Evolutionary conservation across 2,329 filamentous ascomycete species (phyloP).

Genomic region (Verticillium nonalfalfae): DNA sequence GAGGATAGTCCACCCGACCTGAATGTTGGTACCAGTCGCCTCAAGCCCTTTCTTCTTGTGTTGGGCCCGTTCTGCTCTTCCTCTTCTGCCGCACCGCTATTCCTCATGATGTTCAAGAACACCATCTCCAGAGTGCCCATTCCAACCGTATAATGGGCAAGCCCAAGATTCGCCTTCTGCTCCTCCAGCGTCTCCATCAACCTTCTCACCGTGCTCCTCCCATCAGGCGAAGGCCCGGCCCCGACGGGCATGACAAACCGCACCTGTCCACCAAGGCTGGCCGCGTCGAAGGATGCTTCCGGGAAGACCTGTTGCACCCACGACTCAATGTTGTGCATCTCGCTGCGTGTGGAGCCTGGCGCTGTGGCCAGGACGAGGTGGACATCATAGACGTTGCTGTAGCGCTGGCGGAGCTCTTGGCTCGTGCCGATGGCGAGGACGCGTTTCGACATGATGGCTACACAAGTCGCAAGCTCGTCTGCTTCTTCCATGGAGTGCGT

Average conservation of each 20-base stretch:
- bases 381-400: slow-evolving; percentile 55
- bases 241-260: slow-evolving; percentile 51
- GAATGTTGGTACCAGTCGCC: background rate
- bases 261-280: slow-evolving; percentile 56
- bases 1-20: too few species aligned
- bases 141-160: slow-evolving; percentile 60
- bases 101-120: slow-evolving; percentile 59
- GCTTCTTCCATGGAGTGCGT: slow-evolving; percentile 76
- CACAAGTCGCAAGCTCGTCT: slow-evolving; percentile 54
- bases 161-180: slow-evolving; percentile 45
- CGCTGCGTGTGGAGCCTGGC: slow-evolving; percentile 44
- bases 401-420: slow-evolving; percentile 46
- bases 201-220: slow-evolving; percentile 16
- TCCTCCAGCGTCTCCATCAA: slow-evolving; percentile 42
- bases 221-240: background rate
- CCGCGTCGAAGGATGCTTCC: slow-evolving; percentile 45
- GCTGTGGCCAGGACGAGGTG: slow-evolving; percentile 53
- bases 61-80: background rate
- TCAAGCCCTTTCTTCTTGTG: background rate
- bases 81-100: slow-evolving; percentile 44
- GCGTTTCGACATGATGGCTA: slow-evolving; percentile 4
- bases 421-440: slow-evolving; percentile 57
- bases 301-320: slow-evolving; percentile 48
- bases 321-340: slow-evolving; percentile 45
- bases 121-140: slow-evolving; percentile 63